Evolutionary conservation across 495 filamentous ascomycete species (phyloP).

Genomic region (Podospora pseudocomata): DNA sequence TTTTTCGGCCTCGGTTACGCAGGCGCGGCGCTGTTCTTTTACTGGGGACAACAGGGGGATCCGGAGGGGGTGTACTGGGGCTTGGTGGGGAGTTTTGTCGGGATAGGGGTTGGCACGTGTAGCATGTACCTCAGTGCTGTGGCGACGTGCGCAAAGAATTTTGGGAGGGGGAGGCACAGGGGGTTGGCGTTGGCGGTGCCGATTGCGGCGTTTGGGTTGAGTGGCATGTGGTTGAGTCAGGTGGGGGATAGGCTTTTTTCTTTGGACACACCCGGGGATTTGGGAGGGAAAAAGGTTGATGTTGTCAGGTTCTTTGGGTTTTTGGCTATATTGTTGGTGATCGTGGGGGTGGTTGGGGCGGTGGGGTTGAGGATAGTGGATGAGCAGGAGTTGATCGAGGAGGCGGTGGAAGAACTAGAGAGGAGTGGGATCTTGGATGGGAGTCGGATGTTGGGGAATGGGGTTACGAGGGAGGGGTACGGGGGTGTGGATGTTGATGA

Average conservation of each 20-base stretch:
- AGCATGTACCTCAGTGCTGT: constrained; percentile 84
- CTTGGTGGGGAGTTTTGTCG: constrained; percentile 81
- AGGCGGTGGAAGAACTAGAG: constrained; percentile 79
- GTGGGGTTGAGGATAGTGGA: constrained; percentile 64
- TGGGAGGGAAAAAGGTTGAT: constrained; percentile 69
- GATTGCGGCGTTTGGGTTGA: constrained; percentile 88
- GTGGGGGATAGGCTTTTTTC: constrained; percentile 74
- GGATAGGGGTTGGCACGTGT: constrained; percentile 76
- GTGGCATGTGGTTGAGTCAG: constrained; percentile 93
- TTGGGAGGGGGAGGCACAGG: constrained; percentile 80
- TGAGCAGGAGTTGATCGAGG: constrained; percentile 71
- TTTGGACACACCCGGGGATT: constrained; percentile 56
- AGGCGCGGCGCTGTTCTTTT: constrained; percentile 57
- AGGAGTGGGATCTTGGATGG: constrained; percentile 74
- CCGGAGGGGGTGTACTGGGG: constrained; percentile 61
- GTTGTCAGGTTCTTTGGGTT: constrained; percentile 85
- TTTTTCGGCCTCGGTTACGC: constrained; percentile 80
- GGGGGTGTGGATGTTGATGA: constrained; percentile 34
- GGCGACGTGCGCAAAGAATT: constrained; percentile 96
- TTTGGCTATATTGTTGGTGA: constrained; percentile 61
- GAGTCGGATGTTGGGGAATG: constrained; percentile 37
- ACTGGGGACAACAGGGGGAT: constrained; percentile 55
- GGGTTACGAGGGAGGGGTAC: constrained; percentile 36
- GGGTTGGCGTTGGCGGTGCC: constrained; percentile 85
- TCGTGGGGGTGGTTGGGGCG: constrained; percentile 68